Percentiles rank a stretch among this genome's conserved stretches.
These are phyloP conservation scores for Naganishia kalamii DNA, from an alignment of 768 basidiomycete genomes.

Conservation along the genomic window DNA sequence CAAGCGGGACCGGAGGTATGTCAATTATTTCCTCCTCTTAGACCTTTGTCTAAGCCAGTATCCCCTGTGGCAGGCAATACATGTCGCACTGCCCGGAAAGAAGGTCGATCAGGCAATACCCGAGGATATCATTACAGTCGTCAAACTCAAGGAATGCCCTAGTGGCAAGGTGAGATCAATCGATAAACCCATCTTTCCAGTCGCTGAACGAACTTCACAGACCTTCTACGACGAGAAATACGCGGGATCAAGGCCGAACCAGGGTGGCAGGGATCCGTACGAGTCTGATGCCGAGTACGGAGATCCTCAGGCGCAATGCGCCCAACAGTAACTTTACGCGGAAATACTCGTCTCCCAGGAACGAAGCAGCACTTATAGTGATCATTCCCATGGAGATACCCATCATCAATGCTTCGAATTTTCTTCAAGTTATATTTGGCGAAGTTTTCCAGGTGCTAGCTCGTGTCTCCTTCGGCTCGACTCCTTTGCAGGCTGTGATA, in stretches of 20 bases:
- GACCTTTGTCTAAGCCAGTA: neutral
- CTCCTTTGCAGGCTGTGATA: too few relatives aligned
- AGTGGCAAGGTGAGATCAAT: slow-evolving; percentile 3
- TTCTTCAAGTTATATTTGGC: too few relatives aligned
- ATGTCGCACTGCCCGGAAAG: neutral
- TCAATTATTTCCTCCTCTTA: too few relatives aligned
- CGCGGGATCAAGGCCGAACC: neutral
- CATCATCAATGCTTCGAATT: too few relatives aligned
- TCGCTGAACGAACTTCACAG: neutral
- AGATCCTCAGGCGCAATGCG: slow-evolving; percentile 7
- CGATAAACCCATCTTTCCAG: neutral
- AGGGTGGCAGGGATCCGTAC: neutral
- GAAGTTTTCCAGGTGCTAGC: too few relatives aligned
- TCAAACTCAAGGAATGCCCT: slow-evolving; percentile 9
- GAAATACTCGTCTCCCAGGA: too few relatives aligned
- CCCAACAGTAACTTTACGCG: slow-evolving; percentile 14
- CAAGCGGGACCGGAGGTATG: neutral
- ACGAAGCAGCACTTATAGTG: too few relatives aligned
- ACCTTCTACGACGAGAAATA: slow-evolving; percentile 13
- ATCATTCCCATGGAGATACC: too few relatives aligned
- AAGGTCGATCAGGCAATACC: slow-evolving; percentile 14
- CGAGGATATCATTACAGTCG: slow-evolving; percentile 1
- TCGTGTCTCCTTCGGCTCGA: too few relatives aligned
- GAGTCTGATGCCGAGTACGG: slow-evolving; percentile 13
- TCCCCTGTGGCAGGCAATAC: neutral